These are phyloP conservation scores for Aspergillus mulundensis DNA, from an alignment of 495 filamentous ascomycete species.

Conservation along the genomic window DNA sequence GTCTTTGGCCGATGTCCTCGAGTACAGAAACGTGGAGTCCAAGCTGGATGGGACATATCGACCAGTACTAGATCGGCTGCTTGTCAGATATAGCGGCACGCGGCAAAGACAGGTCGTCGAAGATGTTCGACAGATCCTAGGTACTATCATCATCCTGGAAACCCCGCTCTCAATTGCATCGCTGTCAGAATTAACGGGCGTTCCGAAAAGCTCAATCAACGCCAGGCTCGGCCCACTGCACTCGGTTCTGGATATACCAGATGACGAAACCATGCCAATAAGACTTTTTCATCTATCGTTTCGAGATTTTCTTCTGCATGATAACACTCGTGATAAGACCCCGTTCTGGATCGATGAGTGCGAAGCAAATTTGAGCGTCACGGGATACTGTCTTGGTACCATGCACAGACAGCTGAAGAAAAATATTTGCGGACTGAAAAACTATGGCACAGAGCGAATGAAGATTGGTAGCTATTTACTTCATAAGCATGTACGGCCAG, in stretches of 20 bases:
- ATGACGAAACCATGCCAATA: constrained; percentile 17
- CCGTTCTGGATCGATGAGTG: constrained; percentile 28
- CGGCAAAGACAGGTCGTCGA: too few relatives aligned
- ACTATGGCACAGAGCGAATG: constrained; percentile 16
- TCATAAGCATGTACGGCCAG: constrained; percentile 21
- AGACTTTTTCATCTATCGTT: constrained; percentile 25
- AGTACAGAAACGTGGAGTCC: constrained; percentile 12
- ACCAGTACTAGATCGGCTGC: constrained; percentile 12
- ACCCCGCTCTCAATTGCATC: constrained; percentile 17
- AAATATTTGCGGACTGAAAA: constrained; percentile 37
- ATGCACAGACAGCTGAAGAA: constrained; percentile 27
- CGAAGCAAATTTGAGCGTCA: background rate
- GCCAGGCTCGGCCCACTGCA: constrained; percentile 14
- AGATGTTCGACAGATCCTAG: too few relatives aligned
- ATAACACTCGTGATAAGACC: constrained; percentile 5
- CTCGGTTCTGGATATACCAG: constrained; percentile 25
- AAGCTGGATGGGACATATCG: constrained; percentile 24
- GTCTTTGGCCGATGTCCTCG: constrained; percentile 16
- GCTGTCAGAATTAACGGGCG: constrained; percentile 17
- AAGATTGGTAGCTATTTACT: constrained; percentile 23
- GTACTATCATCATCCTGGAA: constrained; percentile 23
- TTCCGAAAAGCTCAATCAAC: background rate
- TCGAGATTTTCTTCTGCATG: constrained; percentile 26
- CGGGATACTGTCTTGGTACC: constrained; percentile 23
- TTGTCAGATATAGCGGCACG: background rate